Evolutionary conservation across 805 yeast species (phyloP), one percentile per base, ranked within the genome.

Genomic region (Wickerhamomyces hampshirensis): DNA sequence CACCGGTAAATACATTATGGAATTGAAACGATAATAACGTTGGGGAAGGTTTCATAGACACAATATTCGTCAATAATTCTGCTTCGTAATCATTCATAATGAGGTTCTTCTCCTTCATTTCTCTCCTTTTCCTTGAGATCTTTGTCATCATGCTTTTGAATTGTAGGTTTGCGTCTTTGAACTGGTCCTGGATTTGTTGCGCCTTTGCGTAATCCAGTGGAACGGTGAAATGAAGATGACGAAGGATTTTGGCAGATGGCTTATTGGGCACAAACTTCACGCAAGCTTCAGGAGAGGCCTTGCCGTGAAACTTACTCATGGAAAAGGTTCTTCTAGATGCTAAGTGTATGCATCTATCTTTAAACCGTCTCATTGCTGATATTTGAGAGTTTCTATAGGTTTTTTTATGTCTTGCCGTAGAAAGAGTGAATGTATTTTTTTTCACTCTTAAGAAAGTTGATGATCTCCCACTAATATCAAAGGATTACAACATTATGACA

Each of bases 1-100:
- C 99, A 10, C 94, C 91, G 0, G 98, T 91, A 55, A 86, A 88
- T 0, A 88, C 87, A 3, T 88, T 86, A 14, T 76, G 68, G 62
- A 93, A 84, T 54, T 93, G 89, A 62, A 87, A 88, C 1, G 95
- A 82, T 12, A 91, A 62, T 5, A 89, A 58, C 0, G 80, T 70
- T 0, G 96, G 91, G 23, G 64, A 60, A 2, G 86, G 83, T 44
- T 73, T 71, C 68, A 65, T 57, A 2, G 53, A 44, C n/a, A 67
- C 31, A 15, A 74, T 67, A 33, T 66, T 67, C 12, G 62, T 55
- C 19, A 77, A 41, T 17, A 76, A 53, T 12, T 53, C 63, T 30
- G 63, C 59, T 43, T 77, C 84, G 40, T 68, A 66, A 5, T 69
- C 71, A 35, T 68, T 68, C 27, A 76, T 45, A 3, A 58, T 55